phyloP scores from a whole-genome alignment of 768 basidiomycete species.

The Trametes maxima region DNA sequence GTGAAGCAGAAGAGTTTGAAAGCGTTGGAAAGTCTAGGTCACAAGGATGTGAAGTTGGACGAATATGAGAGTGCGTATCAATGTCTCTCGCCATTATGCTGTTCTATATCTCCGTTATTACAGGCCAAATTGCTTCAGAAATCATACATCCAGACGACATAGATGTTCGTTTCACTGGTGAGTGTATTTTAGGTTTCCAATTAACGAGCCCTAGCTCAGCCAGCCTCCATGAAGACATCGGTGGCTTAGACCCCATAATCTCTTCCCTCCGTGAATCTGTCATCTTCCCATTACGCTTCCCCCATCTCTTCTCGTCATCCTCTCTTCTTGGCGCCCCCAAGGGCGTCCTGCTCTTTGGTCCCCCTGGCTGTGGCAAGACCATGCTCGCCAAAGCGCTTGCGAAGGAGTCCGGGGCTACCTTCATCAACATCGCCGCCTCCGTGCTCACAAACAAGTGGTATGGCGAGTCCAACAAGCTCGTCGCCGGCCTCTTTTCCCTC shows the following conservation, averaged over 20 bases:
- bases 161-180: slow-evolving; percentile 71
- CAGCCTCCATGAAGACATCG: slow-evolving; percentile 62
- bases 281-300: slow-evolving; percentile 92
- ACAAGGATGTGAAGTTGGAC: slow-evolving; percentile 73
- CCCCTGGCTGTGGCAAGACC: slow-evolving; percentile 98
- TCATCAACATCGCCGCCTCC: slow-evolving; percentile 84
- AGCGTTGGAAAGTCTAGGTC: slow-evolving; percentile 69
- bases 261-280: slow-evolving; percentile 91
- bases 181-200: slow-evolving; percentile 21
- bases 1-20: slow-evolving; percentile 71
- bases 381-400: slow-evolving; percentile 99
- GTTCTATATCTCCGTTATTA: slow-evolving; percentile 8
- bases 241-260: slow-evolving; percentile 91
- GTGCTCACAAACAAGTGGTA: slow-evolving; percentile 83
- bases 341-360: slow-evolving; percentile 93
- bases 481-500: slow-evolving; percentile 91
- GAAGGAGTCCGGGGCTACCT: slow-evolving; percentile 95
- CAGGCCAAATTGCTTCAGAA: slow-evolving; percentile 87
- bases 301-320: slow-evolving; percentile 79
- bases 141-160: slow-evolving; percentile 94
- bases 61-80: slow-evolving; percentile 82
- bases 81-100: not conserved
- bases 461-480: slow-evolving; percentile 92
- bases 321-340: slow-evolving; percentile 92
- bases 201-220: not conserved